These are phyloP conservation scores for Chlorencoelia australis DNA, from an alignment of 2,329 filamentous ascomycete species.

Conservation along the genomic window DNA sequence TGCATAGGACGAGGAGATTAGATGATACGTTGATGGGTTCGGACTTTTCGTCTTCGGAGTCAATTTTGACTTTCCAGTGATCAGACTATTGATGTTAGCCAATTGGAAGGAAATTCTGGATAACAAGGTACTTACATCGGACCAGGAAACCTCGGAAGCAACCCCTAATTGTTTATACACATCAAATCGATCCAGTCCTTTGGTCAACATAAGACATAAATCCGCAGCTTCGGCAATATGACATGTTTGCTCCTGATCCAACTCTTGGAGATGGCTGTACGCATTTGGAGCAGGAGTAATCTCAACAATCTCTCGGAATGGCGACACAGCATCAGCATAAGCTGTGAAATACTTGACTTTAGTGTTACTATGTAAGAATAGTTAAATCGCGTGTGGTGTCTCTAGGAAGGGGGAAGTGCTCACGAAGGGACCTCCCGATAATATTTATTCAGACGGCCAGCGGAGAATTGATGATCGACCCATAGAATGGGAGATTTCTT, in stretches of 20 bases:
- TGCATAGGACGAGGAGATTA: conserved; percentile 42
- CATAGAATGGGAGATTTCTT: conserved; percentile 42
- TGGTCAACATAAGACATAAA: conserved; percentile 36
- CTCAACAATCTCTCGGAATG: conserved; percentile 42
- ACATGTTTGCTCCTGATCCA: conserved; percentile 48
- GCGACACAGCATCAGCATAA: conserved; percentile 42
- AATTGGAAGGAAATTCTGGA: too few species aligned
- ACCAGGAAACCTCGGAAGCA: conserved; percentile 31
- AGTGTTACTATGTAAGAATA: conserved; percentile 41
- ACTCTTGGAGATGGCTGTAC: conserved; percentile 39
- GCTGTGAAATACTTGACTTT: conserved; percentile 49
- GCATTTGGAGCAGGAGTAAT: conserved; percentile 39
- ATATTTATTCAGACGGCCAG: conserved; percentile 39
- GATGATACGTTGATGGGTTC: conserved; percentile 11
- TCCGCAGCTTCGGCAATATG: conserved; percentile 47
- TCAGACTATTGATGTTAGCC: too few species aligned
- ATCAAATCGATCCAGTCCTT: conserved; percentile 33
- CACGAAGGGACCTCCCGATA: conserved; percentile 50
- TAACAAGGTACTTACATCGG: conserved; percentile 23
- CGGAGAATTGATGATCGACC: conserved; percentile 48
- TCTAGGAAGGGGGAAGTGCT: conserved; percentile 8
- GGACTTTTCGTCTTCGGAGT: conserved; percentile 7
- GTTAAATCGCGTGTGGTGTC: conserved; percentile 3
- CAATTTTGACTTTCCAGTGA: conserved; percentile 5
- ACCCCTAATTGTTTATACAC: conserved; percentile 31